Conservation (phyloP, 139 green algal genomes). For the Bryopsis sp. region DNA sequence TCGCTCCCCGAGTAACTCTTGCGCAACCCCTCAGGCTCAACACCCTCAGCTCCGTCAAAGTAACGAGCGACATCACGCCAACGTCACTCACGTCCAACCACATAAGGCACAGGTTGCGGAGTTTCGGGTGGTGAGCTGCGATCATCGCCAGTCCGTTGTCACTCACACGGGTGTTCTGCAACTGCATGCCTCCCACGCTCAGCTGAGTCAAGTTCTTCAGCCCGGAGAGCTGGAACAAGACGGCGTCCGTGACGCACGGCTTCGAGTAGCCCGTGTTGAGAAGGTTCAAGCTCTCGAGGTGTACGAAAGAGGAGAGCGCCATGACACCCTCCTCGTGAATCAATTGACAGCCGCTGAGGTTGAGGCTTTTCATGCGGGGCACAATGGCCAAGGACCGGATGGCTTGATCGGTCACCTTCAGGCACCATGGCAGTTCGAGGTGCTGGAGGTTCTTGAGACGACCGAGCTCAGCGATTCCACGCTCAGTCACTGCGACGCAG, state of each 20-base stretch:
- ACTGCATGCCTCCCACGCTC: slow-evolving; percentile 26
- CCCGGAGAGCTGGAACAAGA: slow-evolving; percentile 14
- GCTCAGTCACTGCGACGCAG: slow-evolving; percentile 32
- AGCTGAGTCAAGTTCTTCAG: slow-evolving; percentile 22
- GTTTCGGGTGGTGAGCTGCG: slow-evolving; percentile 8
- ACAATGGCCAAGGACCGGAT: slow-evolving; percentile 24
- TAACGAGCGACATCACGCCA: slow-evolving; percentile 17
- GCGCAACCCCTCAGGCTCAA: slow-evolving; percentile 16
- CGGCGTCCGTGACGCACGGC: slow-evolving; percentile 27
- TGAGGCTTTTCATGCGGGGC: slow-evolving; percentile 29
- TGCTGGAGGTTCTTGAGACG: slow-evolving; percentile 21
- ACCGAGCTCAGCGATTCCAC: slow-evolving; percentile 28
- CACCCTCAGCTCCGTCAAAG: slow-evolving; percentile 8
- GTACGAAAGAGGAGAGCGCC: slow-evolving; percentile 23
- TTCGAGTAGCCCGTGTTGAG: slow-evolving; percentile 30
- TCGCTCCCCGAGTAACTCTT: slow-evolving; percentile 3
- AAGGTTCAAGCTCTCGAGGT: slow-evolving; percentile 24
- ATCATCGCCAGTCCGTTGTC: slow-evolving; percentile 23
- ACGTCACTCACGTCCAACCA: slow-evolving; percentile 26
- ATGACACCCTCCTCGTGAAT: slow-evolving; percentile 29
- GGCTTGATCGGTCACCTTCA: slow-evolving; percentile 33
- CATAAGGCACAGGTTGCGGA: slow-evolving; percentile 32
- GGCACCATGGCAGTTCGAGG: slow-evolving; percentile 41
- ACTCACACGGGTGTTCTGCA: slow-evolving; percentile 21
- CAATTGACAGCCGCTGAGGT: slow-evolving; percentile 43